Percentiles rank a stretch among this genome's conserved stretches.
phyloP scores from a whole-genome alignment of 2,329 filamentous ascomycete species.

The Clarireedia monteithiana region DNA sequence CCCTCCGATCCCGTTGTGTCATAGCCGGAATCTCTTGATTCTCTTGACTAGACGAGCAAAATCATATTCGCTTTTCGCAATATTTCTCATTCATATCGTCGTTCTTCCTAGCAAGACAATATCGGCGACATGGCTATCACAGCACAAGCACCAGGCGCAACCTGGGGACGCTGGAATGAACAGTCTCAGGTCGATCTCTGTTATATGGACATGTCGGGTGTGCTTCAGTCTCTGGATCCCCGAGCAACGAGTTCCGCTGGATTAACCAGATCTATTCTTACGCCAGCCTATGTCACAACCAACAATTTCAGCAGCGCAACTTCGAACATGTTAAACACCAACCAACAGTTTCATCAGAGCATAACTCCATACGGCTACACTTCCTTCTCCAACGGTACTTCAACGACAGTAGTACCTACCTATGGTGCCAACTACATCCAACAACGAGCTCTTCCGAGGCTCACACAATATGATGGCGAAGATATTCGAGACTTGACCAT shows the following conservation, averaged over 20 bases:
- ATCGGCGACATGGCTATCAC: slow-evolving; percentile 41
- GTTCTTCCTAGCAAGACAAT: slow-evolving; percentile 29
- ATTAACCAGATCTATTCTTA: slow-evolving; percentile 37
- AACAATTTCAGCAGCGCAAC: slow-evolving; percentile 35
- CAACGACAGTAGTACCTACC: slow-evolving; percentile 24
- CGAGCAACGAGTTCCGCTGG: slow-evolving; percentile 31
- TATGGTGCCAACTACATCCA: slow-evolving; percentile 26
- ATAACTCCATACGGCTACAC: slow-evolving; percentile 38
- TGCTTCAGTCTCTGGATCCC: slow-evolving; percentile 42
- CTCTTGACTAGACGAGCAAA: neutral
- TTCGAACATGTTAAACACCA: slow-evolving; percentile 34
- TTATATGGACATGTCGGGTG: slow-evolving; percentile 37
- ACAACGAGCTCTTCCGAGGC: slow-evolving; percentile 27
- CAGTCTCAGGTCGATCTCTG: slow-evolving; percentile 30
- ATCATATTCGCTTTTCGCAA: neutral
- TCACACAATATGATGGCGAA: slow-evolving; percentile 14
- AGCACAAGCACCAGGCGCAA: slow-evolving; percentile 37
- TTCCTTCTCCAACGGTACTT: slow-evolving; percentile 26
- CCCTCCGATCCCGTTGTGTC: too few species aligned
- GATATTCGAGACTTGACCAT: too few species aligned
- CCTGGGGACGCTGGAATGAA: slow-evolving; percentile 48
- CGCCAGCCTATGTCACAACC: slow-evolving; percentile 39
- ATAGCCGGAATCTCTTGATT: neutral
- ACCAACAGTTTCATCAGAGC: slow-evolving; percentile 28
- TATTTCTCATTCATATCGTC: slow-evolving; percentile 13